phyloP scores from a whole-genome alignment of 2,329 filamentous ascomycete genomes.

The Plenodomus tracheiphilus region DNA sequence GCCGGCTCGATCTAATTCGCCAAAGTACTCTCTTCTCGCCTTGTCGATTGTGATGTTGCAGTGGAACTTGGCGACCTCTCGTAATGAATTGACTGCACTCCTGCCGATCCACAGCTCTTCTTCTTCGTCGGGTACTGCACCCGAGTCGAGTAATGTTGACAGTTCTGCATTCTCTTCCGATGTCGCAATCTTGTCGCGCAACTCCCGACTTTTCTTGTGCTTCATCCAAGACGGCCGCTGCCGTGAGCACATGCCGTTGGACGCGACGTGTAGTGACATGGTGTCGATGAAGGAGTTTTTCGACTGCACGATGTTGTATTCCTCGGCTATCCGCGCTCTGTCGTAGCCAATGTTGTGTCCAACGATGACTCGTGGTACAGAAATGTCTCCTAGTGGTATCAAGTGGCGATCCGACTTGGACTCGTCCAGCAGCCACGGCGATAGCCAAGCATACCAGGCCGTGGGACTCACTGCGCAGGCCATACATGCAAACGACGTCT shows the following conservation, averaged over 20 bases:
- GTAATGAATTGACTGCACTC: conserved; percentile 91
- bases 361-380: conserved; percentile 74
- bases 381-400: conserved; percentile 81
- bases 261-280: conserved; percentile 96
- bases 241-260: conserved; percentile 98
- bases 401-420: conserved; percentile 76
- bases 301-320: conserved; percentile 83
- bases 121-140: conserved; percentile 74
- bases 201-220: conserved; percentile 85
- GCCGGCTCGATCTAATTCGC: conserved; percentile 73
- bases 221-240: conserved; percentile 98
- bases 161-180: conserved; percentile 73
- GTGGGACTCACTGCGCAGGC: conserved; percentile 88
- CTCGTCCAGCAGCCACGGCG: conserved; percentile 89
- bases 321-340: conserved; percentile 81
- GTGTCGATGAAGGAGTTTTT: conserved; percentile 90
- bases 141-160: conserved; percentile 68
- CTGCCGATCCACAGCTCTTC: conserved; percentile 94
- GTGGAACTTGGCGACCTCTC: conserved; percentile 96
- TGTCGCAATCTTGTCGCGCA: conserved; percentile 76
- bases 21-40: conserved; percentile 81
- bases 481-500: conserved; percentile 92
- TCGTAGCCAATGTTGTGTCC: conserved; percentile 98
- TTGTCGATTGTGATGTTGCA: conserved; percentile 92
- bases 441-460: conserved; percentile 97